Evolutionary conservation across 495 filamentous ascomycete genomes (phyloP), one percentile per base, ranked within the genome.

Genomic region (Geoglossum glabrum): DNA sequence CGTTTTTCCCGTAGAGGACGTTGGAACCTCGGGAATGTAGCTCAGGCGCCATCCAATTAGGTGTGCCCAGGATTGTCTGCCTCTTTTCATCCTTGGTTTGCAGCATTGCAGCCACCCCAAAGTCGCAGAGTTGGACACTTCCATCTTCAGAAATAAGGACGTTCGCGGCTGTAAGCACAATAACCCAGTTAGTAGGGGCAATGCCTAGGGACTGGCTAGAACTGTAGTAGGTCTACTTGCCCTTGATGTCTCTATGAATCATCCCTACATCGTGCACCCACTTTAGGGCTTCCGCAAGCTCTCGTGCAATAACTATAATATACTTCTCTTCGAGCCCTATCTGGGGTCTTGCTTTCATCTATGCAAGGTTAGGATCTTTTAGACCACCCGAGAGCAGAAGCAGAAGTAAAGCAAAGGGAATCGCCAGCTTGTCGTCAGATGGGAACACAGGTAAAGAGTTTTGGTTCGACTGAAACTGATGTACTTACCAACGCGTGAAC

Each of bases 31-130:
- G 10, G 74, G 56, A 34, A 45, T 62, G 63, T 59, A 93, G 77
- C 66, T 98, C 92, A 0, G 88, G 92, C 0, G 92, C 85, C 90
- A 97, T 95, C 87, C 90, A 98, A 70, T 95, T 81, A 17, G 86
- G 86, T 6, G 92, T 97, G 10, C 92, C 92, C 47, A 98, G 86
- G 67, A 95, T 88, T 0, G 92, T 98, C 2, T 83, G 84, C 28
- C 92, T 74, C 68, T 96, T 98, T 63, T 92, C 85, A 45, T 80
- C 65, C 58, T 85, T 85, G 11, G 79, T 85, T 62, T 95, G 87
- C 43, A 95, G 74, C 57, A 93, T 75, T 51, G 86, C 90, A 23
- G 90, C 86, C 56, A 98, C 87, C 57, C 92, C 92, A 67, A 97
- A 98, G 65, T 98, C 92, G 66, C 92, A 95, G 26, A 98, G 79